phyloP scores from a whole-genome alignment of 2,329 filamentous ascomycete genomes.

The Aspergillus hortae region DNA sequence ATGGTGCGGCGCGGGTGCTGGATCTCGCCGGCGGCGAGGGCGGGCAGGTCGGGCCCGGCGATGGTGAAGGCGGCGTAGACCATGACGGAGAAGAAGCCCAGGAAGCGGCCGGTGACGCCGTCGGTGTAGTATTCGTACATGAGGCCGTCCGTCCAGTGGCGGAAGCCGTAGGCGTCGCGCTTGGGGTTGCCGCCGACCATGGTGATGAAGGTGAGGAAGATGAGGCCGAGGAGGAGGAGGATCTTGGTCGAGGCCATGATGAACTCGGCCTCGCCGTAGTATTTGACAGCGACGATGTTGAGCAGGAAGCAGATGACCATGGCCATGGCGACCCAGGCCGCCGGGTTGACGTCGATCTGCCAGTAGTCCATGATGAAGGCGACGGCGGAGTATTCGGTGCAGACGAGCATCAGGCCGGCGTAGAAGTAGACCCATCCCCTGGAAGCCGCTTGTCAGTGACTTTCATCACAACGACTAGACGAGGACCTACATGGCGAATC shows the following conservation, averaged over 20 bases:
- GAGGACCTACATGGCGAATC: conserved; percentile 33
- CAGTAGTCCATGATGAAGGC: conserved; percentile 46
- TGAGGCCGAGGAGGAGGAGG: conserved; percentile 63
- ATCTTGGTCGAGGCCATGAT: conserved; percentile 66
- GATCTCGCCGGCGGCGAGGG: conserved; percentile 60
- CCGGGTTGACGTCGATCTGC: conserved; percentile 40
- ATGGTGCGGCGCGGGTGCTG: conserved; percentile 67
- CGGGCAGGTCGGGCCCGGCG: conserved; percentile 60
- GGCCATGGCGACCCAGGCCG: conserved; percentile 42
- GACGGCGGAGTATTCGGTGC: conserved; percentile 47
- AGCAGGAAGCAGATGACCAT: conserved; percentile 48
- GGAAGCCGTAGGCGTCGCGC: conserved; percentile 67
- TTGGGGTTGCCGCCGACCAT: conserved; percentile 77
- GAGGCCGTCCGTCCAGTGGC: conserved; percentile 59
- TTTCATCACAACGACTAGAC: too few species aligned
- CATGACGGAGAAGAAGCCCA: conserved; percentile 70
- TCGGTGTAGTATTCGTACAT: conserved; percentile 64
- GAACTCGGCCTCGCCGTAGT: conserved; percentile 73
- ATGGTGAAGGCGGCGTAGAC: conserved; percentile 65
- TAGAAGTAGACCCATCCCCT: conserved; percentile 47
- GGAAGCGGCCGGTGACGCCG: conserved; percentile 62
- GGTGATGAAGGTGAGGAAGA: conserved; percentile 72
- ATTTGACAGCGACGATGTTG: conserved; percentile 67
- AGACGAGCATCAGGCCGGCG: conserved; percentile 43
- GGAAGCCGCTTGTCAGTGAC: not conserved